Evolutionary conservation across 2,329 filamentous ascomycete species (phyloP).

Genomic region (Fusarium dlaminii): DNA sequence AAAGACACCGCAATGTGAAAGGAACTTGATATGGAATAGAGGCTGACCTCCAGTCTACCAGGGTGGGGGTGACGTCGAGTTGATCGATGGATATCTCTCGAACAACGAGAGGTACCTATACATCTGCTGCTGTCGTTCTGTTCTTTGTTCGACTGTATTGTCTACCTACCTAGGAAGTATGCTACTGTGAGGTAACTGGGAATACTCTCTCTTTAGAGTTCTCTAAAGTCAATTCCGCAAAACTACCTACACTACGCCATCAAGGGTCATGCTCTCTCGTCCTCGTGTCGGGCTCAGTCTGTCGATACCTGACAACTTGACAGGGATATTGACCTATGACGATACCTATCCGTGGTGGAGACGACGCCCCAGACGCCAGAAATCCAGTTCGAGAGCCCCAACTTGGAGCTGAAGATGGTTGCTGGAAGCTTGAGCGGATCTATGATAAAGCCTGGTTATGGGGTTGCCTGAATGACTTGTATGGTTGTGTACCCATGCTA

Average conservation of each 20-base stretch:
- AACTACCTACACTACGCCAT: not conserved
- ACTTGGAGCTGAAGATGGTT: not conserved
- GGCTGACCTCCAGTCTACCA: not conserved
- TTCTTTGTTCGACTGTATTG: not conserved
- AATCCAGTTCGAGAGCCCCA: slow-evolving; percentile 13
- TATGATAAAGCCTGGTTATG: not conserved
- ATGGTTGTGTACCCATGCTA: not conserved
- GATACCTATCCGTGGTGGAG: slow-evolving; percentile 31
- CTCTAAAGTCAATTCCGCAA: not conserved
- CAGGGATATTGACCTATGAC: slow-evolving; percentile 38
- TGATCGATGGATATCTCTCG: slow-evolving; percentile 24
- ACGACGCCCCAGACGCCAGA: slow-evolving; percentile 24
- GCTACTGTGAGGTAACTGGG: not conserved
- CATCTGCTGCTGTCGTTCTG: not conserved
- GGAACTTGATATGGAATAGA: slow-evolving; percentile 33
- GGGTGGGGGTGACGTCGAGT: slow-evolving; percentile 41
- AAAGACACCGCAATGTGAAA: slow-evolving; percentile 7
- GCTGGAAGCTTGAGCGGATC: slow-evolving; percentile 11
- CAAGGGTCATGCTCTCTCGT: not conserved
- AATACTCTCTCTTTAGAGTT: not conserved
- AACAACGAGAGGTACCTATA: slow-evolving; percentile 14
- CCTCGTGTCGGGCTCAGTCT: slow-evolving; percentile 27
- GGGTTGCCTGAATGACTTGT: not conserved
- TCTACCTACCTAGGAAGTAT: not conserved
- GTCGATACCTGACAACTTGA: slow-evolving; percentile 37